A percentile compares a stretch with the other conserved stretches of the same genome.
phyloP scores from a whole-genome alignment of 148 eudicot genomes.

The Tetragonia tetragonoides region DNA sequence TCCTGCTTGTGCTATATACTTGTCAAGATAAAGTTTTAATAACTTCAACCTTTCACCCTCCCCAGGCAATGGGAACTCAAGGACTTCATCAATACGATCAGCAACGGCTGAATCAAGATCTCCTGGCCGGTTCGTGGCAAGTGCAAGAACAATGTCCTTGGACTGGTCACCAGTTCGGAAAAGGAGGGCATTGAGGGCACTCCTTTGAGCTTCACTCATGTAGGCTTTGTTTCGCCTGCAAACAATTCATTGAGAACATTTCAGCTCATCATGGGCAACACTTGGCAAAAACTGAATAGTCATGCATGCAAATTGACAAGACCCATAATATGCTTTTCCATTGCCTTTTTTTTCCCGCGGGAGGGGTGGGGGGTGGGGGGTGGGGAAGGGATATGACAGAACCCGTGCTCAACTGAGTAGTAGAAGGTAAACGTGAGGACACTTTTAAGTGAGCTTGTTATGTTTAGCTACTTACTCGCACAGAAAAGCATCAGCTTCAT shows the following conservation, averaged over 20 bases:
- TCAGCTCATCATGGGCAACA: conserved; percentile 4
- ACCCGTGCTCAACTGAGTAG: background rate
- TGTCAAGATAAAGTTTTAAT: conserved; percentile 79
- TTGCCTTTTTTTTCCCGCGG: background rate
- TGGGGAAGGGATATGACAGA: background rate
- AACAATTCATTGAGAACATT: conserved; percentile 8
- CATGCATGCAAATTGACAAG: background rate
- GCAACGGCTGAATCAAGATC: conserved; percentile 98
- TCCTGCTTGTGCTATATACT: conserved; percentile 88
- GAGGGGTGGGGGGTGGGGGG: background rate
- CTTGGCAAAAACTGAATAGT: background rate
- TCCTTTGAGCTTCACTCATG: conserved; percentile 99
- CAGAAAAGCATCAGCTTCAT: conserved; percentile 98
- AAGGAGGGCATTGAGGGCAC: conserved; percentile 94
- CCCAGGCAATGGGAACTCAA: conserved; percentile 95
- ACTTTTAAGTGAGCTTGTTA: background rate
- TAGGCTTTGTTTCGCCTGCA: conserved; percentile 94
- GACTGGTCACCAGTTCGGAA: conserved; percentile 98
- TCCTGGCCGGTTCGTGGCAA: conserved; percentile 96
- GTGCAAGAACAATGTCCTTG: conserved; percentile 93
- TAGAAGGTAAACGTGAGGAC: too few species aligned
- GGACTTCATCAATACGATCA: conserved; percentile 94
- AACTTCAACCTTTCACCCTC: conserved; percentile 85
- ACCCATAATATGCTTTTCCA: too few species aligned
- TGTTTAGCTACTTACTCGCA: conserved; percentile 77